A percentile compares a stretch with the other conserved stretches of the same genome.
Conservation (phyloP, 2,329 filamentous ascomycete genomes). For the Pseudopyrenochaeta lycopersici region DNA sequence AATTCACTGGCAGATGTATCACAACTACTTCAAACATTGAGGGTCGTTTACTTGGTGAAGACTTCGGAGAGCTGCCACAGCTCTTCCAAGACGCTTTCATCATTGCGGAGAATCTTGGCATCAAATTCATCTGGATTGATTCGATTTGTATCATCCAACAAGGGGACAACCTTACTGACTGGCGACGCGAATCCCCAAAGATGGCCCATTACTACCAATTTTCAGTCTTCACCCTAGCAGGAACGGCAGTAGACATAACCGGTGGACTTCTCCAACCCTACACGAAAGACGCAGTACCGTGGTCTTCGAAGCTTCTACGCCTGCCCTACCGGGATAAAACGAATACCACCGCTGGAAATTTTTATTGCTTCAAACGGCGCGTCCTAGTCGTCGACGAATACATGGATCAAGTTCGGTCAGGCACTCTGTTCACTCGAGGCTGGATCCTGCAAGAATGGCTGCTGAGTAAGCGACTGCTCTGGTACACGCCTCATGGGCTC, state of each 20-base stretch:
- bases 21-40: background rate
- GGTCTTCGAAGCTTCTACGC: background rate
- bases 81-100: background rate
- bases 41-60: background rate
- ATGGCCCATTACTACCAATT: background rate
- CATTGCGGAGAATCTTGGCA: background rate
- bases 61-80: background rate
- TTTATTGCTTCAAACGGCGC: background rate
- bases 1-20: background rate
- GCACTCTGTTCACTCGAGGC: background rate
- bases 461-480: background rate
- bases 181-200: background rate
- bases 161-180: background rate
- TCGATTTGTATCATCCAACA: background rate
- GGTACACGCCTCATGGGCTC: background rate
- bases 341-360: background rate
- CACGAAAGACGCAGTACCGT: background rate
- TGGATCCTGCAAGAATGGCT: constrained; percentile 1
- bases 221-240: background rate
- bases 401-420: background rate
- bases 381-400: background rate
- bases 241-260: background rate
- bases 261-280: background rate
- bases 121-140: background rate
- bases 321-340: background rate